Base-by-base conservation (phyloP, 1,139 yeast genomes). In the Arxiozyma slooffiae region DNA sequence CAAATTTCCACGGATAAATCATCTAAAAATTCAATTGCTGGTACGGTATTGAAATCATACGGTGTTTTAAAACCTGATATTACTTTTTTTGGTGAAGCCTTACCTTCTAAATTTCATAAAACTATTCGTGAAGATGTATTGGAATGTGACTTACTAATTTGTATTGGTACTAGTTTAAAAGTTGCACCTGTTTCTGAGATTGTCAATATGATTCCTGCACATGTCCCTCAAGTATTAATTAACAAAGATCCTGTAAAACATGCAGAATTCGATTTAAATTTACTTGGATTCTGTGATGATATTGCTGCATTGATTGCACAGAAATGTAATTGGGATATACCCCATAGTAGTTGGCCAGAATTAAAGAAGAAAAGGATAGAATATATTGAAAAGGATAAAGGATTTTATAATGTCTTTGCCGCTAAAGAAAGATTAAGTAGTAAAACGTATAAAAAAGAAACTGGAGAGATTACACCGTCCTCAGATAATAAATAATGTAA, bases 61-160 rank as follows among this genome's bases (percentile, higher is more conserved):
- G 96, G 96, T n/a, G 92, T 89, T 6, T 76, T 87, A 75, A 90
- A 92, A 64, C 98, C 98, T 0, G 96, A 92, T 66, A 90, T 92
- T 53, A 90, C 97, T 0, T 92, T 92, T 63, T 92, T 92, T 61
- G 96, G 96, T 7, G 97, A 92, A 64, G 80, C 82, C 16, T 73
- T 92, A 51, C 97, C 97, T 0, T 70, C 74, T n/a, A 68, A 75
- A 49, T 89, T 85, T 61, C 92, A 87, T 58, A 78, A 78, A 47
- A 70, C 77, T 26, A 76, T 86, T 40, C 73, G 75, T 40, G 69
- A 74, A 45, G 92, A 84, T 61, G 72, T 83, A 4, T 63, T 72
- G 20, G 72, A 78, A 30, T 88, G 96, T 69, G 97, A 92, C 68
- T 71, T 92, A 51, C 69, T 92, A 44, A 77, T 92, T 7, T 85